phyloP scores from a whole-genome alignment of 2,329 filamentous ascomycete genomes.

The Diplodia intermedia region DNA sequence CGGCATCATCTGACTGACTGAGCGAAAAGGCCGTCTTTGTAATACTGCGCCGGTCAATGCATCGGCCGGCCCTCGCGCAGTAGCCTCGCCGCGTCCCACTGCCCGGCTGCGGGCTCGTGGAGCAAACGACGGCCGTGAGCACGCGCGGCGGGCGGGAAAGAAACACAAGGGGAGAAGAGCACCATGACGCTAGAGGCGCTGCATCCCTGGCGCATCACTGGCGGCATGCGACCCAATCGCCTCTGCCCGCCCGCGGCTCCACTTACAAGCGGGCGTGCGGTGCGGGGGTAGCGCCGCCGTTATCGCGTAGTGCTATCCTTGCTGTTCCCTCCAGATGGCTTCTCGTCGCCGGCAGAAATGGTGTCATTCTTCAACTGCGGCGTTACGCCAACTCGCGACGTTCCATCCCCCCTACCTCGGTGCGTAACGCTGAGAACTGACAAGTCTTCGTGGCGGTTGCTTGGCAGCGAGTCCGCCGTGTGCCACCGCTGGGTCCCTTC shows the following conservation, averaged over 20 bases:
- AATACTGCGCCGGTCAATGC: constrained; percentile 11
- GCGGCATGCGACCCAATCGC: constrained; percentile 18
- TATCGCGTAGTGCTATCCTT: not conserved
- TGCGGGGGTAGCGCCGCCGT: constrained; percentile 24
- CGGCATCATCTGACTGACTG: constrained; percentile 27
- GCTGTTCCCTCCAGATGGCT: not conserved
- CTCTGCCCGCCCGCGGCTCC: constrained; percentile 11
- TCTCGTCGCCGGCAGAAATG: not conserved
- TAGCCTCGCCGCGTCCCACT: not conserved
- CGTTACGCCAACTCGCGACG: constrained; percentile 5
- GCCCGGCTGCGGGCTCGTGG: not conserved
- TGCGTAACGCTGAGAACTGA: not conserved
- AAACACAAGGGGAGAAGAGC: not conserved
- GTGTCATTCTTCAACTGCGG: not conserved
- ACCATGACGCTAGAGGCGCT: constrained; percentile 17
- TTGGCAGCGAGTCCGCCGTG: constrained; percentile 6
- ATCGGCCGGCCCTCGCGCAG: not conserved
- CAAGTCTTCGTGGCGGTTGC: not conserved
- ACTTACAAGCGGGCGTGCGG: constrained; percentile 9
- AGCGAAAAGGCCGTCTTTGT: constrained; percentile 10
- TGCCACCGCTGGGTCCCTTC: too few relatives aligned
- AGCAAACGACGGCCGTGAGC: not conserved
- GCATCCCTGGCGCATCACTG: not conserved
- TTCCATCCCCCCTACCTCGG: constrained; percentile 13
- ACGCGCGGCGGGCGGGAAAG: not conserved